Evolutionary conservation across 1,284 basidiomycete genomes (phyloP), one percentile per base, ranked within the genome.

Genomic region (Omphalotus olearius): DNA sequence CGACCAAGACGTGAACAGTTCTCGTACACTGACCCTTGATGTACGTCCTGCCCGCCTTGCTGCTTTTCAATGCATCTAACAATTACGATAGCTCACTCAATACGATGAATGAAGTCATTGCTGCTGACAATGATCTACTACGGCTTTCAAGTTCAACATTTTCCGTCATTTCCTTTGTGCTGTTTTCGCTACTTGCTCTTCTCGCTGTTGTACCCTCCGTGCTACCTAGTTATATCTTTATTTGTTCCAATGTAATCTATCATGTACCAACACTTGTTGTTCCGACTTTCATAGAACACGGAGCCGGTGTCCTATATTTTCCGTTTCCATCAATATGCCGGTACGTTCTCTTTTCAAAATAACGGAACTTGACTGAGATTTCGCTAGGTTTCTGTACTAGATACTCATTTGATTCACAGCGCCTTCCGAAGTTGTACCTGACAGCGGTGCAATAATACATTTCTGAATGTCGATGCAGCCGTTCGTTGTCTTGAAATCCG

Each of bases 1-100:
- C 17, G 92, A 98, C 65, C 93, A 97, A 64, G 92, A 93, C 13
- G 80, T 91, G 57, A 96, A 97, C 62, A 93, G 91, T 60, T 95
- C 92, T 17, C 78, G 85, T 47, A 91, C 90, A 14, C 67, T 98
- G 59, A 97, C 93, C 1, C 74, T 98, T 47, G 93, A 98, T 70
- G 89, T 96, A 65, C 79, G 91, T 76, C 7, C 26, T 10, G 43
- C 17, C 25, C 14, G 39, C 23, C 25, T 7, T 36, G 28, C 7
- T 23, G 38, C 6, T 10, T 4, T 23, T 18, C 13, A 14, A 11
- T 23, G n/a, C 39, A 46, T 10, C 42, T 45, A 23, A 49, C 18
- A 28, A 0, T 40, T 23, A 17, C 33, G 4, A 33, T 57, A 70
- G 70, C 63, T 72, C 51, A 70, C 69, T 2, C 69, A 70, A 56